Evolutionary conservation across 371 early-diverging fungal species (phyloP).

Genomic region (Mucor piriformis): DNA sequence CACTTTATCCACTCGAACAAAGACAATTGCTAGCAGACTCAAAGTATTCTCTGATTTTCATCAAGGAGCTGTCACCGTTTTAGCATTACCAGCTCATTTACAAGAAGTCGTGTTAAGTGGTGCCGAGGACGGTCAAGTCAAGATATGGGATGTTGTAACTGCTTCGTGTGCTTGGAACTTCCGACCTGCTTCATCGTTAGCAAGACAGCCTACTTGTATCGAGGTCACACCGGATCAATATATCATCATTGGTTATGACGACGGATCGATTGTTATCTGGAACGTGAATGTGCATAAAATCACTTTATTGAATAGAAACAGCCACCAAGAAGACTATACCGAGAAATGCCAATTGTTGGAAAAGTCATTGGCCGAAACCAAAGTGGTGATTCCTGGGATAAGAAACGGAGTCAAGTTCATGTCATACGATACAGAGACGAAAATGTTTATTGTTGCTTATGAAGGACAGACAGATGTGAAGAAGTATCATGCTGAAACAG

Average conservation of each 20-base stretch:
- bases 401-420: conserved; percentile 26
- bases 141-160: conserved; percentile 43
- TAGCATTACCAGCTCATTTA: conserved; percentile 29
- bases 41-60: conserved; percentile 47
- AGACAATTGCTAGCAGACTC: conserved; percentile 30
- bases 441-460: conserved; percentile 36
- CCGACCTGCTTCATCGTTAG: conserved; percentile 21
- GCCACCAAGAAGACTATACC: neutral
- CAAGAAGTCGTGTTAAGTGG: conserved; percentile 45
- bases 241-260: conserved; percentile 43
- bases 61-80: conserved; percentile 38
- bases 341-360: neutral
- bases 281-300: conserved; percentile 29
- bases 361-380: conserved; percentile 9
- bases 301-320: conserved; percentile 11
- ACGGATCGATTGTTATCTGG: conserved; percentile 49
- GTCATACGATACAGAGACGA: conserved; percentile 29
- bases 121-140: conserved; percentile 43
- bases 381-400: conserved; percentile 12
- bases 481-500: conserved; percentile 34
- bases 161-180: conserved; percentile 32
- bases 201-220: conserved; percentile 26
- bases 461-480: conserved; percentile 17
- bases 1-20: conserved; percentile 35
- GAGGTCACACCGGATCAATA: conserved; percentile 28